Evolutionary conservation across 2,329 filamentous ascomycete species (phyloP).

Genomic region (Trichoderma harzianum): DNA sequence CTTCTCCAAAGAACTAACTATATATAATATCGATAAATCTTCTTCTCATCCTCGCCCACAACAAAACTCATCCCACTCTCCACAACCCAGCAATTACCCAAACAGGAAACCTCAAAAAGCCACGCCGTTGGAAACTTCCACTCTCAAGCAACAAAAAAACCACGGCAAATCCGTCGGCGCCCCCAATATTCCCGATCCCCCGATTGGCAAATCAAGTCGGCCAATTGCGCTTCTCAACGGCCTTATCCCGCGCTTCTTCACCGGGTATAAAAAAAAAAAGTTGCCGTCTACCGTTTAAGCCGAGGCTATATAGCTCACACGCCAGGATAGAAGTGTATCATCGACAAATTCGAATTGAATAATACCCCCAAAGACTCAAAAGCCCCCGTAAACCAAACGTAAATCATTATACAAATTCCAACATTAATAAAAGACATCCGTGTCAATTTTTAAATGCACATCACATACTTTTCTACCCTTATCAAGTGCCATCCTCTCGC

Average conservation of each 20-base stretch:
- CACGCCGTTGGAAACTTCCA: not conserved
- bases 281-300: not conserved
- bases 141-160: not conserved
- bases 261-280: not conserved
- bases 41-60: not conserved
- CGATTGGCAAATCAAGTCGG: not conserved
- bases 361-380: not conserved
- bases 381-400: not conserved
- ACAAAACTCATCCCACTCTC: not conserved
- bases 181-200: not conserved
- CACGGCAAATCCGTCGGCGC: not conserved
- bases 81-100: not conserved
- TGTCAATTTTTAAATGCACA: not conserved
- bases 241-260: not conserved
- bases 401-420: not conserved
- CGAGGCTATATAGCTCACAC: not conserved
- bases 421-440: not conserved
- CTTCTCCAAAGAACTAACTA: not conserved
- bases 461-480: not conserved
- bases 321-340: not conserved
- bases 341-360: not conserved
- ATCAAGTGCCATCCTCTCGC: not conserved
- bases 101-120: not conserved
- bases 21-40: not conserved
- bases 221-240: conserved; percentile 9